Conservation (phyloP, 768 basidiomycete species). For the Boletellus sp. region DNA sequence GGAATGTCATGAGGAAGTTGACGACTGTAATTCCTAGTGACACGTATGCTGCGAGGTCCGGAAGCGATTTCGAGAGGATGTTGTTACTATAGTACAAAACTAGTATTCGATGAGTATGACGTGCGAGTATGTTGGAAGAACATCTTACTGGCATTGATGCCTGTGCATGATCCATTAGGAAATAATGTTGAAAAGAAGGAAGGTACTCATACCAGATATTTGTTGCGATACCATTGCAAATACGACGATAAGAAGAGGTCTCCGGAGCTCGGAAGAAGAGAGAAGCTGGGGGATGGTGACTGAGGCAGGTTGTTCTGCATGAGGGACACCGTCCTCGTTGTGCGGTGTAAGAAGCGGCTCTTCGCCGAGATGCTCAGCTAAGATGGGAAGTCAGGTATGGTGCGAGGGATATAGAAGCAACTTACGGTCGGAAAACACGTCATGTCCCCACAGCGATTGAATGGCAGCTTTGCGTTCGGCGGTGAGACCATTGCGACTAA, state of each 20-base stretch:
- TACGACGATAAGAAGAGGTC: constrained; percentile 61
- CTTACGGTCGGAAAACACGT: constrained; percentile 27
- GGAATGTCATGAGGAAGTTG: constrained; percentile 73
- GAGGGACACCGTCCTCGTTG: constrained; percentile 16
- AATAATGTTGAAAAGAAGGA: background rate
- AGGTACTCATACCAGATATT: constrained; percentile 53
- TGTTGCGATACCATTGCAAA: constrained; percentile 78
- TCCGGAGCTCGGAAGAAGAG: constrained; percentile 49
- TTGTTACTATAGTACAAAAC: constrained; percentile 91
- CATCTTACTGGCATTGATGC: constrained; percentile 68
- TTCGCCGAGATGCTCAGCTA: constrained; percentile 26
- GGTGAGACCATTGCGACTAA: constrained; percentile 45
- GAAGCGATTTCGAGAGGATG: constrained; percentile 77
- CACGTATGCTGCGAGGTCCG: constrained; percentile 74
- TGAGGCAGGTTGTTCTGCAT: constrained; percentile 24
- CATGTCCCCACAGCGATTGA: constrained; percentile 52
- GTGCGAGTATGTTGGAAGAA: background rate
- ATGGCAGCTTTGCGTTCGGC: constrained; percentile 47
- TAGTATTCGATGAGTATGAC: constrained; percentile 23
- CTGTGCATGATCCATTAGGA: constrained; percentile 32
- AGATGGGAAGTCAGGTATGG: constrained; percentile 4
- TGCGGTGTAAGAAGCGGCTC: constrained; percentile 23
- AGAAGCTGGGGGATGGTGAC: constrained; percentile 55
- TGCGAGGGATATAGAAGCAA: background rate
- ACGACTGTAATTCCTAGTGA: constrained; percentile 82